A percentile compares a stretch with the other conserved stretches of the same genome.
These are phyloP conservation scores for Crithidia acanthocephali DNA, from an alignment of 208 protist genomes.

Conservation along the genomic window DNA sequence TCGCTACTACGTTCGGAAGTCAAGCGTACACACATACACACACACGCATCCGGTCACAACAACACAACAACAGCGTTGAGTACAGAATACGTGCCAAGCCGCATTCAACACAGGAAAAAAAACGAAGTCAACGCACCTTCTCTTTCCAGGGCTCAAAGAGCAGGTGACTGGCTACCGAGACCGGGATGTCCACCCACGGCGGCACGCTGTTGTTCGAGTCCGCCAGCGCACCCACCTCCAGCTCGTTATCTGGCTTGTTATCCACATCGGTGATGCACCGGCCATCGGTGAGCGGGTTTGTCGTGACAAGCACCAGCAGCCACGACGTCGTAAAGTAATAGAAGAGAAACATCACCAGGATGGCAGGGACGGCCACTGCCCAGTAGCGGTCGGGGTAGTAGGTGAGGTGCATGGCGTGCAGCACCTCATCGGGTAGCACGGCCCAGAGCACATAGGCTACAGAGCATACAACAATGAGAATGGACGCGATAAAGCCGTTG, in stretches of 20 bases:
- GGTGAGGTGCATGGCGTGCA: conserved; percentile 68
- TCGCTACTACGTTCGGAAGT: no score
- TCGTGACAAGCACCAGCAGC: conserved; percentile 70
- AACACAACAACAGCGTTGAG: not conserved
- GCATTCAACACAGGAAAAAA: not conserved
- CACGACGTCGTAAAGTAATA: conserved; percentile 75
- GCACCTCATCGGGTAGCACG: conserved; percentile 54
- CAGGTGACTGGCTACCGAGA: conserved; percentile 70
- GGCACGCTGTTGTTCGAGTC: conserved; percentile 69
- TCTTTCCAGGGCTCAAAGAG: conserved; percentile 87
- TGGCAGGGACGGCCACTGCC: conserved; percentile 82
- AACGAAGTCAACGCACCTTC: conserved; percentile 23
- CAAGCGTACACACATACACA: not conserved
- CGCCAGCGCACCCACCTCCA: conserved; percentile 53
- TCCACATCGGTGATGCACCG: conserved; percentile 77
- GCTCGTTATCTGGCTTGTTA: conserved; percentile 56
- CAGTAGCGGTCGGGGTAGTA: conserved; percentile 95
- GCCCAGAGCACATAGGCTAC: conserved; percentile 84
- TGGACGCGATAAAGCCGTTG: conserved; percentile 88
- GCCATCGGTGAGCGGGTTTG: conserved; percentile 75
- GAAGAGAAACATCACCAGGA: conserved; percentile 76
- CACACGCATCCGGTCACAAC: not conserved
- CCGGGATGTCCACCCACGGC: conserved; percentile 84
- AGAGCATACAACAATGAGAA: conserved; percentile 60
- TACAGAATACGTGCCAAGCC: no score